Evolutionary conservation across 768 basidiomycete species (phyloP).

Genomic region (Trametes elegans): DNA sequence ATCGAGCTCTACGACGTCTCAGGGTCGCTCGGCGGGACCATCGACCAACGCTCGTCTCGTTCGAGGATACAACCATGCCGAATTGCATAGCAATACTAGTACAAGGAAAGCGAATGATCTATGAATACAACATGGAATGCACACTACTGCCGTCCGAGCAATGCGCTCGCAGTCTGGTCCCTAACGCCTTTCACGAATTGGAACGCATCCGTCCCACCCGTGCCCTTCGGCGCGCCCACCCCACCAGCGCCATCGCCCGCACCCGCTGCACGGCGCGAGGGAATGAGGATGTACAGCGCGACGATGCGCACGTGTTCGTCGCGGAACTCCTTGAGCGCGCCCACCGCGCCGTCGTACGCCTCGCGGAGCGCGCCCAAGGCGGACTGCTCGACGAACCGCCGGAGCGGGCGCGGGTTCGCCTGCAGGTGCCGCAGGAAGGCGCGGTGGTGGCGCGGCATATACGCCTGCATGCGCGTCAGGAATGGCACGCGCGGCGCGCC

Average conservation of each 20-base stretch:
- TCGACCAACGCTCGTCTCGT: no score
- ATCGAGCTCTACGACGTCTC: no score
- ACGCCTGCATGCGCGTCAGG: constrained; percentile 53
- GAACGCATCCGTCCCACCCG: constrained; percentile 57
- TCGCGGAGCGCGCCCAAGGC: constrained; percentile 26
- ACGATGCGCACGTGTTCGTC: constrained; percentile 60
- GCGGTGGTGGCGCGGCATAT: constrained; percentile 63
- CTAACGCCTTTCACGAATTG: constrained; percentile 56
- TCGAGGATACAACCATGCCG: no score
- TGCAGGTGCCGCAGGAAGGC: constrained; percentile 53
- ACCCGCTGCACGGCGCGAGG: constrained; percentile 20
- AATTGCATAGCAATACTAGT: no score
- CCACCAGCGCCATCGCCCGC: neutral
- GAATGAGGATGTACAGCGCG: constrained; percentile 53
- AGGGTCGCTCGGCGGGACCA: no score
- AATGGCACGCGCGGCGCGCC: constrained; percentile 30
- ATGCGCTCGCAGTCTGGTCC: constrained; percentile 43
- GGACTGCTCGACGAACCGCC: constrained; percentile 37
- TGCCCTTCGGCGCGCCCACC: constrained; percentile 43
- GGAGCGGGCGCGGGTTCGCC: constrained; percentile 45
- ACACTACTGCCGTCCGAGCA: constrained; percentile 20
- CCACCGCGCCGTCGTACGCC: constrained; percentile 50
- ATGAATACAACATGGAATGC: no score
- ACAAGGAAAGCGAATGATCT: no score
- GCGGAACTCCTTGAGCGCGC: constrained; percentile 51